Evolutionary conservation across 2,329 filamentous ascomycete genomes (phyloP).

Genomic region (Raffaelea arxii): DNA sequence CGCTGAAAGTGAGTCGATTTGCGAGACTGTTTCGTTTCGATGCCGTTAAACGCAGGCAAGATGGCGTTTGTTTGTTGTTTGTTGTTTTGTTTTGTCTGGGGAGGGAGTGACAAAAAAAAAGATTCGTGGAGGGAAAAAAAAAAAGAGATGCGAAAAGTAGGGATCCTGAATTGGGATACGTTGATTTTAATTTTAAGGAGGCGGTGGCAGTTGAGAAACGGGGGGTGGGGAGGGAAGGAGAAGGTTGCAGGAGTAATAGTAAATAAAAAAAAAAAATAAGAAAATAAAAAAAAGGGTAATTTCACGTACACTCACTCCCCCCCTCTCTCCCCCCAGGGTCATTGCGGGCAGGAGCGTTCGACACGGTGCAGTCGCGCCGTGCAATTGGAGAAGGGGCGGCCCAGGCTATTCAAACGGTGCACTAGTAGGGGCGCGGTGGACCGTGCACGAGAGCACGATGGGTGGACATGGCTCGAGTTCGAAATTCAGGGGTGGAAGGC

Average conservation of each 20-base stretch:
- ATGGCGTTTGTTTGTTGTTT: too few species aligned
- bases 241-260: not conserved
- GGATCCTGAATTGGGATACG: conserved; percentile 10
- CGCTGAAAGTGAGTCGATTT: conserved; percentile 1
- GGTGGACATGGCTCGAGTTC: conserved; percentile 1
- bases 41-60: too few species aligned
- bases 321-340: not conserved
- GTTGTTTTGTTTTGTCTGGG: too few species aligned
- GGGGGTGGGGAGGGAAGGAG: conserved; percentile 6
- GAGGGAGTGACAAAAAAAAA: too few species aligned
- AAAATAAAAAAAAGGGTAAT: conserved; percentile 5
- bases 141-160: not conserved
- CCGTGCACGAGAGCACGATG: conserved; percentile 10
- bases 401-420: conserved; percentile 3
- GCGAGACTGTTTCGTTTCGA: conserved; percentile 13
- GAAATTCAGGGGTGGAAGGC: conserved; percentile 12
- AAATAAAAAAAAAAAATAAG: conserved; percentile 3
- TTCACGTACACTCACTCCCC: conserved; percentile 3
- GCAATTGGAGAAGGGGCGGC: conserved; percentile 7
- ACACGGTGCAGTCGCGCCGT: conserved; percentile 4
- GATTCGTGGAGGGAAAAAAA: too few species aligned
- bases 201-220: conserved; percentile 10
- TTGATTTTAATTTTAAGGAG: conserved; percentile 15
- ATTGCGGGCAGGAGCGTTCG: not conserved
- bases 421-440: conserved; percentile 3